Percentiles rank a stretch among this genome's conserved stretches.
These are phyloP conservation scores for Saturnispora kantuleensis DNA, from an alignment of 805 yeast species.

Conservation along the genomic window DNA sequence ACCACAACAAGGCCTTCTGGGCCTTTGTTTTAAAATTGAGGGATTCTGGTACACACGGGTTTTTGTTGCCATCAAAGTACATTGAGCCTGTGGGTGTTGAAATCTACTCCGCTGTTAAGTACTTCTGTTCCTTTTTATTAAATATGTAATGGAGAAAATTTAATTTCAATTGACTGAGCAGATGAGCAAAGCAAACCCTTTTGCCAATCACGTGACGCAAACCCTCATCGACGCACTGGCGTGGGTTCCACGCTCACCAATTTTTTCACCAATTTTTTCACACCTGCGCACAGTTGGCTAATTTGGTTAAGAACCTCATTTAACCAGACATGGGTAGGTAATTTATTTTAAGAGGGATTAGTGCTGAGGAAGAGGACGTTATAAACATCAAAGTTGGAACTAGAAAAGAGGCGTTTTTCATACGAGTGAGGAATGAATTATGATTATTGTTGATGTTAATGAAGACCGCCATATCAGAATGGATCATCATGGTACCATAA, in stretches of 20 bases:
- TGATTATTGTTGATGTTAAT: too few relatives aligned
- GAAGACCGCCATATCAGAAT: too few relatives aligned
- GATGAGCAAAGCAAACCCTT: neutral
- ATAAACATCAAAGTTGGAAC: too few relatives aligned
- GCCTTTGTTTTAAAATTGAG: constrained; percentile 76
- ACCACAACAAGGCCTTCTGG: constrained; percentile 72
- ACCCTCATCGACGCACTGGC: neutral
- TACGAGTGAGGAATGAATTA: too few relatives aligned
- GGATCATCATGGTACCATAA: too few relatives aligned
- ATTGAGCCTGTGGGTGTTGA: constrained; percentile 74
- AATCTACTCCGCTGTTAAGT: constrained; percentile 53
- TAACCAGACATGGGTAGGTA: too few relatives aligned
- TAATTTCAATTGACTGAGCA: too few relatives aligned
- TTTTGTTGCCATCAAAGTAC: constrained; percentile 58
- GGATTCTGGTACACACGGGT: constrained; percentile 78
- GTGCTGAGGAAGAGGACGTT: too few relatives aligned
- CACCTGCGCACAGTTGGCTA: too few relatives aligned
- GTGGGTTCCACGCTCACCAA: neutral
- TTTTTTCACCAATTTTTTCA: neutral
- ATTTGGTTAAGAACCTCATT: too few relatives aligned
- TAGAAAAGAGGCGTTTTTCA: too few relatives aligned
- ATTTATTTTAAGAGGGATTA: too few relatives aligned
- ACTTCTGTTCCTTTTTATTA: constrained; percentile 48
- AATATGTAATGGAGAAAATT: neutral
- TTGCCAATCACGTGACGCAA: neutral